Evolutionary conservation across 345 rosid genomes (phyloP), one percentile per base, ranked within the genome.

Genomic region (Moringa oleifera): DNA sequence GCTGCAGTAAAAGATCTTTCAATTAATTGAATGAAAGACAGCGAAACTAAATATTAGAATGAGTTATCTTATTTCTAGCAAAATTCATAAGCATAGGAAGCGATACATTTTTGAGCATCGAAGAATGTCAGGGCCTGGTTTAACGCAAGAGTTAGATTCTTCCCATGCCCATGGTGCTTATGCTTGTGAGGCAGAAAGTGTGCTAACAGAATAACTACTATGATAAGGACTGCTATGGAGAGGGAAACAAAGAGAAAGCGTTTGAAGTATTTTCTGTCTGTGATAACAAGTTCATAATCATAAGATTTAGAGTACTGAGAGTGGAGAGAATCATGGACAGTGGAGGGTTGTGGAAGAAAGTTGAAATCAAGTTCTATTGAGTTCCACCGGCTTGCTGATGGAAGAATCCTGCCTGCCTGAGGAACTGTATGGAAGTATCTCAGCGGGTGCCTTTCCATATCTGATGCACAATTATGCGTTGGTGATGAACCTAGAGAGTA

Each of bases 81-180:
- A 7, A 31, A 52, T 4, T 17, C 31, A 51, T 3, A 20, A n/a
- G 6, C 25, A 51, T 7, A 20, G 12, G 25, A 59, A 57, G 8
- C 18, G 20, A 64, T 76, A 86, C 88, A 86, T 62, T 79, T 81
- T 61, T 83, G 92, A 18, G 85, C 88, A 71, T 83, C 88, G 23
- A 83, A 86, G 67, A 86, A 86, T 18, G 69, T 74, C 20, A 86
- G 74, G 52, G 89, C 83, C 55, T 71, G 89, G 51, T 62, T 80
- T 49, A 83, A 51, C 18, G 85, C 85, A 22, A 86, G 75, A 0
- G 87, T 80, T 66, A 83, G 78, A 72, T 86, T 83, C 77, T 64
- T 81, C 7, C 81, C 69, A 45, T 23, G 19, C 0, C 59, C 71
- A 63, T 66, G 71, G 47, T 65, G 83, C 7, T 61, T 25, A 46